A percentile compares a stretch with the other conserved stretches of the same genome.
These are phyloP conservation scores for Karstenula rhodostoma DNA, from an alignment of 2,329 filamentous ascomycete genomes.

Conservation along the genomic window DNA sequence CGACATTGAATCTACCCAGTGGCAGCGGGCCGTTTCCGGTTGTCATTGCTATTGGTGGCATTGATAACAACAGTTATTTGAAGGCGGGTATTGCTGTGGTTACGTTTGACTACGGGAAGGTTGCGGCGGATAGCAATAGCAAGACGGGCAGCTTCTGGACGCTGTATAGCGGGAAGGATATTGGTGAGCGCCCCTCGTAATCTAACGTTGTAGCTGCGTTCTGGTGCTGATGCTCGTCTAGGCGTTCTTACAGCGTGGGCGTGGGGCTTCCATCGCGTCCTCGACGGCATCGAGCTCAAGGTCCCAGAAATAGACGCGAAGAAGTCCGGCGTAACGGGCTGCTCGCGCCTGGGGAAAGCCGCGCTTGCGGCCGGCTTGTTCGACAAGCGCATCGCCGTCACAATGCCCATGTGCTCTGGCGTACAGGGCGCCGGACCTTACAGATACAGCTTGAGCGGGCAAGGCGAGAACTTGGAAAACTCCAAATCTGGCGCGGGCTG, in stretches of 20 bases:
- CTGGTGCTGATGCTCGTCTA: conserved; percentile 20
- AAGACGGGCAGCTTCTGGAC: conserved; percentile 61
- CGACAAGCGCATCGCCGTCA: conserved; percentile 47
- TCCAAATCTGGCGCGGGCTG: conserved; percentile 46
- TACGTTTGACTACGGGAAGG: conserved; percentile 59
- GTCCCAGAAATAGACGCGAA: conserved; percentile 49
- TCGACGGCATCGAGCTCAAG: conserved; percentile 45
- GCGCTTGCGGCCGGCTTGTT: conserved; percentile 47
- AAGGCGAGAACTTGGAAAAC: conserved; percentile 53
- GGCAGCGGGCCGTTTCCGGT: conserved; percentile 54
- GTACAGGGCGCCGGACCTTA: conserved; percentile 49
- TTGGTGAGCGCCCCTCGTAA: conserved; percentile 47
- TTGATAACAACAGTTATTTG: conserved; percentile 58
- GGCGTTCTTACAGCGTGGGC: conserved; percentile 48
- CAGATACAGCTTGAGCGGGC: conserved; percentile 55
- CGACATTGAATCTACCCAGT: conserved; percentile 53
- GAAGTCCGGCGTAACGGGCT: conserved; percentile 47
- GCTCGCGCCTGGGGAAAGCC: conserved; percentile 48
- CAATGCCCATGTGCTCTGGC: conserved; percentile 48
- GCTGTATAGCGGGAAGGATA: conserved; percentile 59
- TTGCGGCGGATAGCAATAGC: conserved; percentile 59
- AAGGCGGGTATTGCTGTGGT: conserved; percentile 59
- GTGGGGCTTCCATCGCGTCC: conserved; percentile 50
- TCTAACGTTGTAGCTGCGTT: background rate
- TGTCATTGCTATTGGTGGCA: conserved; percentile 61